Evolutionary conservation across 2,329 filamentous ascomycete genomes (phyloP).

Genomic region (Aureobasidium melanogenum): DNA sequence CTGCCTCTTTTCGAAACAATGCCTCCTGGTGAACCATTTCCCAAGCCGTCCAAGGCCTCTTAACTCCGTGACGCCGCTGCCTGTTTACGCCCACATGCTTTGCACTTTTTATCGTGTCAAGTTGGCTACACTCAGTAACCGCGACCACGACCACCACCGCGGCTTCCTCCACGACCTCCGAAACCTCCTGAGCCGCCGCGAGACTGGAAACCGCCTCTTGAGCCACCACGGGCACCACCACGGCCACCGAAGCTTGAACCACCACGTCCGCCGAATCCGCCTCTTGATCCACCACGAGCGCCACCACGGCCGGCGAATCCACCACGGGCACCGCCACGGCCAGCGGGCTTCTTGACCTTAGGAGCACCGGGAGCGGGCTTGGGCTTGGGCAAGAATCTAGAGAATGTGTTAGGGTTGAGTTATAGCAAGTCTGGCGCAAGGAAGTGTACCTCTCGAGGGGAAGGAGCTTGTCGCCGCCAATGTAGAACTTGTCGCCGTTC

Average conservation of each 20-base stretch:
- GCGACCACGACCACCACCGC: neutral
- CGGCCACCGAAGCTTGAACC: conserved; percentile 35
- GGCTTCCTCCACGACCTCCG: neutral
- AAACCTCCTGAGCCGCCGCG: neutral
- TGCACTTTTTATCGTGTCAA: conserved; percentile 3
- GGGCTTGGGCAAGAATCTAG: conserved; percentile 82
- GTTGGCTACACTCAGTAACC: neutral
- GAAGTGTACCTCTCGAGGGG: conserved; percentile 66
- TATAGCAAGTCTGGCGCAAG: neutral
- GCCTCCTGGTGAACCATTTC: conserved; percentile 7
- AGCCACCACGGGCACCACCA: conserved; percentile 20
- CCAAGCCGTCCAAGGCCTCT: conserved; percentile 7
- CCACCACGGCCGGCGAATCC: conserved; percentile 21
- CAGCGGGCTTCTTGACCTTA: conserved; percentile 63
- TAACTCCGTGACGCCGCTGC: conserved; percentile 10
- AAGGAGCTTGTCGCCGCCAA: conserved; percentile 85
- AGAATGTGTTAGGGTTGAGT: conserved; percentile 17
- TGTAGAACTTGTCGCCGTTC: conserved; percentile 93
- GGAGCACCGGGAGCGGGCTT: conserved; percentile 58
- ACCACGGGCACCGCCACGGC: conserved; percentile 34
- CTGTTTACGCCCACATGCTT: conserved; percentile 11
- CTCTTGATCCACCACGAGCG: conserved; percentile 45
- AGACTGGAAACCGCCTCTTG: conserved; percentile 2
- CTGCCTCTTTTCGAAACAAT: conserved; percentile 10
- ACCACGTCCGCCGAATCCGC: conserved; percentile 39